Base-by-base conservation (phyloP, 1,284 basidiomycete genomes). In the Tilletiopsis washingtonensis region DNA sequence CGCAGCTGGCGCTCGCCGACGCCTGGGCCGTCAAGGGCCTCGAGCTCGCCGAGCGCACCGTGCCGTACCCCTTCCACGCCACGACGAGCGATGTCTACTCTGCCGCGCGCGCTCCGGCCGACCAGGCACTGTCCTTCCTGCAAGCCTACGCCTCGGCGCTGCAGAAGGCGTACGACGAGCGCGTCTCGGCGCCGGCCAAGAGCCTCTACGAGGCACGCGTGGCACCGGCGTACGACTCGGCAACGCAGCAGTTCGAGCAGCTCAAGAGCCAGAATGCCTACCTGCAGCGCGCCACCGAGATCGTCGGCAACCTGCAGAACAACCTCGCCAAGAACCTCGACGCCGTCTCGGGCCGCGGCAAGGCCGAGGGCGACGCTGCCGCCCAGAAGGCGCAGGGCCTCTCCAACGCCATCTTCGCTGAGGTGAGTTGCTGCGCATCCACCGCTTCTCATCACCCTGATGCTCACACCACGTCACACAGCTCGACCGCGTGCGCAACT, bases 31-130 rank as follows among this genome's bases (percentile, higher is more conserved):
- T 62, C 54, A 66, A 69, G 56, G 57, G 56, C 48, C 52, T 72
- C 36, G 54, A 64, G 45, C 68, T 67, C 49, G 67, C 59, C 41
- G 69, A 72, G 55, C 58, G 56, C 29, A 34, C 29, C 9, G 29
- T 34, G 36, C 38, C 56, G 37, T 71, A 71, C 57, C 70, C 70
- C 27, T 72, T 72, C 61, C 60, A 67, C 49, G 65, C 64, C 43
- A 68, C 63, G 46, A 54, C 67, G 24, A 48, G 54, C 29, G 61
- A 71, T 38, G 46, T 72, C 24, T 54, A 61, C 45, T 47, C 61
- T 23, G 47, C 50, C 19, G 64, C 61, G 44, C 59, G 61, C 57
- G 41, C 52, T 6, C 63, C 65, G 24, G 58, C 65, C 15, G 60
- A 65, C 32, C 58, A 65, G 43, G 62, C 59, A 27, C 37, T 40